Percentiles rank a stretch among this genome's conserved stretches.
Conservation (phyloP, 75 land plant species). For the Pinus tabuliformis region DNA sequence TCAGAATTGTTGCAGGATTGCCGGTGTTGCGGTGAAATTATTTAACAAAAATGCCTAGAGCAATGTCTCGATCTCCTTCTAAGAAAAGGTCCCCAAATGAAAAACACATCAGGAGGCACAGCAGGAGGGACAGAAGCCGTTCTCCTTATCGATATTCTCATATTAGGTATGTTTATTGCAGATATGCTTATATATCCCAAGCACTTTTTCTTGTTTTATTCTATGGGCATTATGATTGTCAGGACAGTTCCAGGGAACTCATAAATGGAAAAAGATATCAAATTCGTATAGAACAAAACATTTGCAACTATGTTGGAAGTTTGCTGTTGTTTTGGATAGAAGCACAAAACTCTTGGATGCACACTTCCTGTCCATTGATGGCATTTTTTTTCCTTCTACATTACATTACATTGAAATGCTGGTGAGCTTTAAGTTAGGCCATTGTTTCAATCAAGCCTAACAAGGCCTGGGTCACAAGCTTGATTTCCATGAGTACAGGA, state of each 20-base stretch:
- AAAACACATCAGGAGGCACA: slow-evolving; percentile 3
- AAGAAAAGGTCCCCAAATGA: not conserved
- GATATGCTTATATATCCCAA: not conserved
- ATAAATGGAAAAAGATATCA: not conserved
- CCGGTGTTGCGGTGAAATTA: not conserved
- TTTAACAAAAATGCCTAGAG: not conserved
- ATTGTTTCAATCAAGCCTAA: not conserved
- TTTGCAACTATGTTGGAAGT: not conserved
- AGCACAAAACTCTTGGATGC: not conserved
- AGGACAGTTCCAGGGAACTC: not conserved
- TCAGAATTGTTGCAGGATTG: slow-evolving; percentile 4
- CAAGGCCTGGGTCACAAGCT: not conserved
- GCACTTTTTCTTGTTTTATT: not conserved
- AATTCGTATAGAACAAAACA: not conserved
- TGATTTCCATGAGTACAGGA: not conserved
- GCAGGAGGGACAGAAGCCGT: slow-evolving; percentile 6
- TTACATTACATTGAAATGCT: not conserved
- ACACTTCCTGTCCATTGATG: not conserved
- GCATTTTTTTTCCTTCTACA: not conserved
- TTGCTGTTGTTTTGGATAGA: slow-evolving; percentile 5
- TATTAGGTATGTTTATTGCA: not conserved
- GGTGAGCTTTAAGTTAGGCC: not conserved
- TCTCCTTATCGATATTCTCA: not conserved
- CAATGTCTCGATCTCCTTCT: not conserved
- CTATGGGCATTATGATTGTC: not conserved